Conservation (phyloP, 2,329 filamentous ascomycete species). For the Didymella pomorum region DNA sequence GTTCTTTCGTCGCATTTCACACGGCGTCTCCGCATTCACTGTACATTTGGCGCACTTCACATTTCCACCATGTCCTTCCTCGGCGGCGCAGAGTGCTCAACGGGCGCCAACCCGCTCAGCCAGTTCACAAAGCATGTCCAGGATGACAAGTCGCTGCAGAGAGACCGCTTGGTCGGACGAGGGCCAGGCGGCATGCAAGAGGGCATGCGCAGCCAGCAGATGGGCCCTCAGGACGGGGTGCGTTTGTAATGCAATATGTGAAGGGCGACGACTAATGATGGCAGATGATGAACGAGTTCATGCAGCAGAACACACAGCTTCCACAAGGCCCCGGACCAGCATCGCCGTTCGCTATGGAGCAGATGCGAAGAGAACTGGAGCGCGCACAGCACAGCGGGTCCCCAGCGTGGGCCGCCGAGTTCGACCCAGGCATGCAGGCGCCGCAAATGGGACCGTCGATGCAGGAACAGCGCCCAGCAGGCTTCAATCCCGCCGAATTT, state of each 20-base stretch:
- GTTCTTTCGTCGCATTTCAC: constrained; percentile 13
- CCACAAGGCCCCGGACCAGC: constrained; percentile 61
- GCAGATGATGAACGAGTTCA: constrained; percentile 92
- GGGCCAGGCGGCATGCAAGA: constrained; percentile 75
- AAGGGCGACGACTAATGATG: constrained; percentile 8
- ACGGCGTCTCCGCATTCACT: constrained; percentile 9
- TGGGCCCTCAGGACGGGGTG: constrained; percentile 71
- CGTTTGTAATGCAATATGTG: constrained; percentile 22
- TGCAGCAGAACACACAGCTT: constrained; percentile 76
- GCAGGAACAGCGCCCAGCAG: constrained; percentile 60
- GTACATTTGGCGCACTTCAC: not conserved
- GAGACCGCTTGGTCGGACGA: constrained; percentile 83
- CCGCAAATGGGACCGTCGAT: constrained; percentile 78
- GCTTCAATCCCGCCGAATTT: constrained; percentile 85
- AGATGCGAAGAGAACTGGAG: constrained; percentile 70
- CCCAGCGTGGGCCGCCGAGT: constrained; percentile 70
- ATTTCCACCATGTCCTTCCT: constrained; percentile 83
- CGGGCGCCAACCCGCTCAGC: constrained; percentile 91
- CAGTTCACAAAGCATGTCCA: constrained; percentile 98
- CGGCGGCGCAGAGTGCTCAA: constrained; percentile 95
- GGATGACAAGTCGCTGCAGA: constrained; percentile 93
- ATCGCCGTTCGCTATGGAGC: constrained; percentile 71
- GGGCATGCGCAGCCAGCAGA: constrained; percentile 77
- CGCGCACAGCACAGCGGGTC: constrained; percentile 62
- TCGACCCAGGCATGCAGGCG: constrained; percentile 64